These are phyloP conservation scores for Didymella keratinophila DNA, from an alignment of 2,329 filamentous ascomycete species.

Conservation along the genomic window DNA sequence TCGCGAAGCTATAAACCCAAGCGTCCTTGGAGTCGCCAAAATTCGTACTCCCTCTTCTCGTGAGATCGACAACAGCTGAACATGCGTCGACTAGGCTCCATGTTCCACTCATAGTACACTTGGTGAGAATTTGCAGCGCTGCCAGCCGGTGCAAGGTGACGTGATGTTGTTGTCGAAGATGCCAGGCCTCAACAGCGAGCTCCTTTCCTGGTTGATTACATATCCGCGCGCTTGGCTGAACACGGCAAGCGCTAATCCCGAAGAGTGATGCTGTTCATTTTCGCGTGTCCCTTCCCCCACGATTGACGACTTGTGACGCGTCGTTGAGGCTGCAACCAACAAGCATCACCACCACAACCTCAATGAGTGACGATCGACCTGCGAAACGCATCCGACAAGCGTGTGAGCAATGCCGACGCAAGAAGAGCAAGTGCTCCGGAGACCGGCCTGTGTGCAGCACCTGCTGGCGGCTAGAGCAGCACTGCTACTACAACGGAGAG, in stretches of 20 bases:
- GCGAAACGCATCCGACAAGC: slow-evolving; percentile 7
- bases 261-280: not conserved
- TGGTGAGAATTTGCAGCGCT: not conserved
- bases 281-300: not conserved
- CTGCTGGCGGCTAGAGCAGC: slow-evolving; percentile 7
- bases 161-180: not conserved
- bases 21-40: not conserved
- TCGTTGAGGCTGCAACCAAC: not conserved
- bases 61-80: not conserved
- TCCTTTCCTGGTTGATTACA: not conserved
- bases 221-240: not conserved
- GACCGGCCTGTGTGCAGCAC: slow-evolving; percentile 6
- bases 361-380: slow-evolving; percentile 4
- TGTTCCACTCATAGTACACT: not conserved
- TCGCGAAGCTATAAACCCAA: not conserved
- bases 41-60: not conserved
- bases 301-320: not conserved
- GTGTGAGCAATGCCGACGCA: slow-evolving; percentile 11
- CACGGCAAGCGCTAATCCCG: not conserved
- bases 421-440: slow-evolving; percentile 11
- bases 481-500: not conserved
- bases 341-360: not conserved
- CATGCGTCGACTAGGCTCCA: too few relatives aligned
- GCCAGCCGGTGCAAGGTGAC: not conserved
- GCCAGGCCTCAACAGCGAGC: not conserved